phyloP scores from a whole-genome alignment of 257 asterid genomes.

The Salvia hispanica region DNA sequence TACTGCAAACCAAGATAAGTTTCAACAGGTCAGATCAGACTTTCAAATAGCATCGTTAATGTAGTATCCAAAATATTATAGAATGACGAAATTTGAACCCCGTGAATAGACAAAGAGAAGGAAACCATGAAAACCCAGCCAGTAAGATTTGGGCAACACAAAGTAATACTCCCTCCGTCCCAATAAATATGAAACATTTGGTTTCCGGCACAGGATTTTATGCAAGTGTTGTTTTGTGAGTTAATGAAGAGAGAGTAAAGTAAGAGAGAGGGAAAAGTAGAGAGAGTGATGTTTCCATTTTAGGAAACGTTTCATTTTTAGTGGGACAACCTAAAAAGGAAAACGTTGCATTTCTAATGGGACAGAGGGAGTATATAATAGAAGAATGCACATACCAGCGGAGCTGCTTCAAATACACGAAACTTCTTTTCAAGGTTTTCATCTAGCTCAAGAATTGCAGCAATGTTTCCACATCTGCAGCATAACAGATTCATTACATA shows the following conservation, averaged over 20 bases:
- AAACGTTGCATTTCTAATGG: no score
- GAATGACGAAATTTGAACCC: neutral
- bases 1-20: neutral
- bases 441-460: constrained; percentile 92
- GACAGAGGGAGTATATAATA: neutral
- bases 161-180: no score
- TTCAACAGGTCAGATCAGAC: neutral
- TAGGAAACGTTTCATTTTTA: no score
- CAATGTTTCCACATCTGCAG: constrained; percentile 88
- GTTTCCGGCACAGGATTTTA: no score
- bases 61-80: neutral
- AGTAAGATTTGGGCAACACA: no score
- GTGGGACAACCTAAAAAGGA: no score
- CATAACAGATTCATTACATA: constrained; percentile 16
- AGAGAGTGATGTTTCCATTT: no score
- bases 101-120: neutral
- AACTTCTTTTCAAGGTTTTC: constrained; percentile 79
- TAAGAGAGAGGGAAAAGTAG: no score
- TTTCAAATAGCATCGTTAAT: neutral
- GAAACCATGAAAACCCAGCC: neutral
- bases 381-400: constrained; percentile 58
- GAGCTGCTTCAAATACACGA: constrained; percentile 95
- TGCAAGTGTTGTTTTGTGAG: no score
- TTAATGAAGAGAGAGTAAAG: no score
- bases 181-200: no score